Base-by-base conservation (phyloP, 176 grass and related monocot genomes). In the Lolium rigidum region DNA sequence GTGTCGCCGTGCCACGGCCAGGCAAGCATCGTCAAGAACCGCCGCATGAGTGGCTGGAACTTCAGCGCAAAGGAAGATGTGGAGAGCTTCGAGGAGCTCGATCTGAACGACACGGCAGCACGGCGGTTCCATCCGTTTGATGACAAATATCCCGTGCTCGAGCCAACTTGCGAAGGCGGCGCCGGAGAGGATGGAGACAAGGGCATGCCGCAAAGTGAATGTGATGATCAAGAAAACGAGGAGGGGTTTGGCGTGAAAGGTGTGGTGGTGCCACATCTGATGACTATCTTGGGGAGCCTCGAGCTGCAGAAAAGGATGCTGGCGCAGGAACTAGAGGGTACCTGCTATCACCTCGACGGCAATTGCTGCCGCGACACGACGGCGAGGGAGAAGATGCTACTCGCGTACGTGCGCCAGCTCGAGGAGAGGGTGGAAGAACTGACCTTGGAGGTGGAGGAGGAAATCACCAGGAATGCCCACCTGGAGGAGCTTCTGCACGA, bases 41-140 rank as follows among this genome's bases (percentile, higher is more conserved):
- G 93, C 3, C 86, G 91, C n/a, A 77, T 98, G 16, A 98, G 93
- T 54, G 93, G 95, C 21, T 98, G 95, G 95, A 98, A 93, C 66
- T 98, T 98, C 82, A 88, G 90, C 62, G 87, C 91, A 66, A 75
- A 31, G 14, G 72, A 75, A 75, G 72, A 52, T 4, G 7, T 3
- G 7, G 71, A 75, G 47, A 75, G 47, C 72, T 75, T 75, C 1
- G 48, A 52, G 22, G 82, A 95, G 63, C 74, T 97, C 14, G 85
- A 93, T 24, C 92, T 71, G 9, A 59, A 61, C 2, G 70, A 70
- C 9, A 74, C 9, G 4, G 1, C 13, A 13, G 31, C 15, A 39
- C 68, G 11, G 48, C 28, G 18, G 14, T 51, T 41, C 83, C 21
- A 82, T 15, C 77, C 43, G 0, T 60, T 70, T 17, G 79, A 83